These are phyloP conservation scores for Aspergillus mulundensis DNA, from an alignment of 495 filamentous ascomycete genomes.

Conservation along the genomic window DNA sequence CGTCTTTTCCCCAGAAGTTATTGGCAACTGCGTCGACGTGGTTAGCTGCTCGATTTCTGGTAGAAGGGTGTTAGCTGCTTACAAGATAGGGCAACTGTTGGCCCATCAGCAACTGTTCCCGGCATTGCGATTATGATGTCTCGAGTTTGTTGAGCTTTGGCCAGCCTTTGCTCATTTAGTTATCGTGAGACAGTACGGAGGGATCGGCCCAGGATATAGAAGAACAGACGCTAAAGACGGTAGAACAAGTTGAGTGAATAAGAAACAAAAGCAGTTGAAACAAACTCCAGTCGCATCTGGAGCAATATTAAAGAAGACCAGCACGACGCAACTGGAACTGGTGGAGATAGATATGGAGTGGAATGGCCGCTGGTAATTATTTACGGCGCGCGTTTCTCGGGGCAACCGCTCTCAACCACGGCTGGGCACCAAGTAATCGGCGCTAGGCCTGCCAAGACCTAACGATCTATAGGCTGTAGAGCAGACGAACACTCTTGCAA, in stretches of 20 bases:
- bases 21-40: slow-evolving; percentile 72
- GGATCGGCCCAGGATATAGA: slow-evolving; percentile 13
- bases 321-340: slow-evolving; percentile 18
- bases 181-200: slow-evolving; percentile 16
- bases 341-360: slow-evolving; percentile 29
- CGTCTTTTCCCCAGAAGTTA: slow-evolving; percentile 99
- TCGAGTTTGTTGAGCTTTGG: slow-evolving; percentile 31
- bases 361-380: slow-evolving; percentile 33
- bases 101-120: slow-evolving; percentile 57
- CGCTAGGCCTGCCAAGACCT: background rate
- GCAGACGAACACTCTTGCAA: background rate
- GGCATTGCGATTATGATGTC: slow-evolving; percentile 48
- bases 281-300: slow-evolving; percentile 15
- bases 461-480: background rate
- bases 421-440: background rate
- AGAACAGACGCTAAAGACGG: background rate
- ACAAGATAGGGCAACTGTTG: slow-evolving; percentile 63
- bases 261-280: background rate
- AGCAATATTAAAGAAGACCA: slow-evolving; percentile 15
- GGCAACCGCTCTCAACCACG: slow-evolving; percentile 33
- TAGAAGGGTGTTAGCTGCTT: slow-evolving; percentile 19
- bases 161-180: slow-evolving; percentile 41
- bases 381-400: slow-evolving; percentile 45
- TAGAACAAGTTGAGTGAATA: background rate
- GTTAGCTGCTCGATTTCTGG: slow-evolving; percentile 14